Percentiles rank a stretch among this genome's conserved stretches.
Conservation (phyloP, 192 early-diverging fungal genomes). For the Phycomyces blakesleeanus region DNA sequence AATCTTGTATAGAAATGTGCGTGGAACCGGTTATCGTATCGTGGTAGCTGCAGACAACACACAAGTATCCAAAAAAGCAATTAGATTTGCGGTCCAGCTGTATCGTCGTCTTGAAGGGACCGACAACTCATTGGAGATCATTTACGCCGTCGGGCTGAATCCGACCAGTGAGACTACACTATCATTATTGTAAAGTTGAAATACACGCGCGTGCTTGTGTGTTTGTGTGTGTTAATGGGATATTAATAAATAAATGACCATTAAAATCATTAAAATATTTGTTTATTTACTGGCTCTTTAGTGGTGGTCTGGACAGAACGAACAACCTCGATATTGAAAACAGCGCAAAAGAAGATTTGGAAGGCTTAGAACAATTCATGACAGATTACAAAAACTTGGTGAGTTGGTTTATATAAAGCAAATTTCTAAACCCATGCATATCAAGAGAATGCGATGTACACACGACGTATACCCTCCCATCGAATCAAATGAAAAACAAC, state of each 20-base stretch:
- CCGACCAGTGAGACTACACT: not conserved
- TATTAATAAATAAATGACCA: too few relatives aligned
- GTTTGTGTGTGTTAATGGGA: too few relatives aligned
- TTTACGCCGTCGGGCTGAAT: slow-evolving; percentile 4
- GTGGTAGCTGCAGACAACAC: slow-evolving; percentile 1
- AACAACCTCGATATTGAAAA: slow-evolving; percentile 10
- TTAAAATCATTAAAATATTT: too few relatives aligned
- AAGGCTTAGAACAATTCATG: not conserved
- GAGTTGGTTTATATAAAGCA: too few relatives aligned
- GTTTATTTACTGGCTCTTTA: not conserved
- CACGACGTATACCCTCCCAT: too few relatives aligned
- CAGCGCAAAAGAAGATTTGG: slow-evolving; percentile 9
- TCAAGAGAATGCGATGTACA: not conserved
- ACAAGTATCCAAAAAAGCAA: slow-evolving; percentile 2
- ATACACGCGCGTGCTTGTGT: too few relatives aligned
- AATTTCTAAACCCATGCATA: not conserved
- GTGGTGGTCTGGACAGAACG: slow-evolving; percentile 3
- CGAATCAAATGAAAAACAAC: too few relatives aligned
- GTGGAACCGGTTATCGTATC: not conserved
- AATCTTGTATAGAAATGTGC: not conserved
- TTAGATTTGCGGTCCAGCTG: not conserved
- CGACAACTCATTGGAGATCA: not conserved
- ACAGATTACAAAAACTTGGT: not conserved
- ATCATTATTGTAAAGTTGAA: slow-evolving; percentile 1
- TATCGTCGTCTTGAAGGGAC: not conserved